Evolutionary conservation across 768 basidiomycete species (phyloP).

Genomic region (Hygrocybe coccinea): DNA sequence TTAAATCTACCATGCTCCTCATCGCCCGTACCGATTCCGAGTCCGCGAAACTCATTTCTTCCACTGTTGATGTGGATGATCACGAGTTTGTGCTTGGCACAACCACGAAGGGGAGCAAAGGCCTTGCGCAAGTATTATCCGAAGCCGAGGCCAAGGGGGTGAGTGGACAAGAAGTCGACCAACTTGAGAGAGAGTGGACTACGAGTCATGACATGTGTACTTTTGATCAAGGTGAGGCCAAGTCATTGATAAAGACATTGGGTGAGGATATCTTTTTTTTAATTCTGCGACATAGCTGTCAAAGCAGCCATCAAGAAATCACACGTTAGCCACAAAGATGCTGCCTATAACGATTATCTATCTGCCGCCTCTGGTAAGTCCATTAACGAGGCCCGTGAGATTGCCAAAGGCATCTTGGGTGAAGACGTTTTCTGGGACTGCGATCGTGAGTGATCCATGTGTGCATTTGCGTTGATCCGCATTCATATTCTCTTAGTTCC

Average conservation of each 20-base stretch:
- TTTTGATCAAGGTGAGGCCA: slow-evolving; percentile 74
- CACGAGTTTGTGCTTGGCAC: slow-evolving; percentile 72
- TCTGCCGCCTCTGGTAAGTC: slow-evolving; percentile 59
- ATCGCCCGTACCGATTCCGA: slow-evolving; percentile 93
- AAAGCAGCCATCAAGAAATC: slow-evolving; percentile 52
- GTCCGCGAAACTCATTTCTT: slow-evolving; percentile 77
- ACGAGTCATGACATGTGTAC: slow-evolving; percentile 64
- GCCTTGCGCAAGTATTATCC: slow-evolving; percentile 66
- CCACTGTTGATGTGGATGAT: slow-evolving; percentile 76
- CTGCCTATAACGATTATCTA: slow-evolving; percentile 55
- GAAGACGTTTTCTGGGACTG: slow-evolving; percentile 80
- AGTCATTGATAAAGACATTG: slow-evolving; percentile 1
- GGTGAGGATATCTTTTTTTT: background rate
- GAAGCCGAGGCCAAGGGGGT: slow-evolving; percentile 62
- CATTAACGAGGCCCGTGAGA: slow-evolving; percentile 61
- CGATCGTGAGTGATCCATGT: slow-evolving; percentile 53
- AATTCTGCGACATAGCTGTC: slow-evolving; percentile 43
- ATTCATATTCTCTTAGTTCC: slow-evolving; percentile 52
- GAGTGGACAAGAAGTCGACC: slow-evolving; percentile 64
- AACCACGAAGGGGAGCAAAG: slow-evolving; percentile 32
- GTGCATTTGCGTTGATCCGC: background rate
- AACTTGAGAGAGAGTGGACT: slow-evolving; percentile 74
- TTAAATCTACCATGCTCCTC: slow-evolving; percentile 82
- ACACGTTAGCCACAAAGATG: slow-evolving; percentile 46
- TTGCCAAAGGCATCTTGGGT: slow-evolving; percentile 73